A percentile compares a stretch with the other conserved stretches of the same genome.
Evolutionary conservation across 2,329 filamentous ascomycete genomes (phyloP).

Genomic region (Paraconiothyrium brasiliense): DNA sequence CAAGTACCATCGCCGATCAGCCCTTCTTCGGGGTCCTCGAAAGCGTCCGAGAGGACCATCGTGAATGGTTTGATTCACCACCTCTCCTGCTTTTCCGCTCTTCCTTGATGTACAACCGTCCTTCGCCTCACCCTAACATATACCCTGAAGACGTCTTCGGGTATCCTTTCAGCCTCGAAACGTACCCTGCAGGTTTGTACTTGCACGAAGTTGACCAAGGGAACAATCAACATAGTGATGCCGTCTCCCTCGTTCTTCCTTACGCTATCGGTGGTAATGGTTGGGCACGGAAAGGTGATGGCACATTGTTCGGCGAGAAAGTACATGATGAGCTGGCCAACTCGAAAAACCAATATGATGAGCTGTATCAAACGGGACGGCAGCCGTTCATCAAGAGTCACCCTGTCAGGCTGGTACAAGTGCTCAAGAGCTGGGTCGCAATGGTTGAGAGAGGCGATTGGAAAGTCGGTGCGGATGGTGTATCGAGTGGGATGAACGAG

Average conservation of each 20-base stretch:
- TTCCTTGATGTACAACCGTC: constrained; percentile 8
- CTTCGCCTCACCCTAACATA: neutral
- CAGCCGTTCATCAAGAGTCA: constrained; percentile 24
- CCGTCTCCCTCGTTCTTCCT: constrained; percentile 26
- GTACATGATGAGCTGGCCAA: constrained; percentile 6
- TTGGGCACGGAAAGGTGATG: constrained; percentile 27
- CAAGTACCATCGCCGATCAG: constrained; percentile 16
- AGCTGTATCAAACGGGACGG: constrained; percentile 26
- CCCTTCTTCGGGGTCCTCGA: constrained; percentile 17
- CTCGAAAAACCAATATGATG: constrained; percentile 14
- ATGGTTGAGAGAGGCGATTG: constrained; percentile 35
- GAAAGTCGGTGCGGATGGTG: constrained; percentile 27
- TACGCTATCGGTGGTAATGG: constrained; percentile 30
- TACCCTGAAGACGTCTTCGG: constrained; percentile 12
- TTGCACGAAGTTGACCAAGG: constrained; percentile 11
- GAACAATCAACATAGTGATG: constrained; percentile 18
- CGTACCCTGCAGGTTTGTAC: constrained; percentile 29
- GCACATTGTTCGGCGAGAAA: constrained; percentile 22
- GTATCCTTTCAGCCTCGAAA: constrained; percentile 14
- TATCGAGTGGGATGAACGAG: constrained; percentile 29
- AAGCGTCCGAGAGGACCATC: neutral
- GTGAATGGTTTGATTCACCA: neutral
- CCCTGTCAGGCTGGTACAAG: constrained; percentile 19
- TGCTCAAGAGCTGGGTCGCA: constrained; percentile 27
- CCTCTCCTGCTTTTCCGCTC: constrained; percentile 22